phyloP scores from a whole-genome alignment of 1,284 basidiomycete genomes.

The Pterulicium gracile region DNA sequence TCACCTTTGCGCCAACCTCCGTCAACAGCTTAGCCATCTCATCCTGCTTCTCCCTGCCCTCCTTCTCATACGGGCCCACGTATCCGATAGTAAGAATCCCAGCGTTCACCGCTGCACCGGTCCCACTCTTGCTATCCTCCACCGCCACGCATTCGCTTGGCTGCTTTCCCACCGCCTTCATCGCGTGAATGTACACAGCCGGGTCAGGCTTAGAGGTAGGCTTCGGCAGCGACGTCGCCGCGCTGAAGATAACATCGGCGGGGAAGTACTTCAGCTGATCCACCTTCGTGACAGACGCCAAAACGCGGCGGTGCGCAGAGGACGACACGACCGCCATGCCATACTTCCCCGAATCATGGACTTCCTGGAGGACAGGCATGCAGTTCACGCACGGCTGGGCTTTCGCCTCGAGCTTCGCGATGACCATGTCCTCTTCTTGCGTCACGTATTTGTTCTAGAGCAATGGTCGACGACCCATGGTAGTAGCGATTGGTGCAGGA shows the following conservation, averaged over 20 bases:
- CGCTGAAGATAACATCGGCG: constrained; percentile 14
- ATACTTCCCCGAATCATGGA: constrained; percentile 11
- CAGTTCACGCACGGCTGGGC: constrained; percentile 14
- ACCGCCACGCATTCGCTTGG: constrained; percentile 15
- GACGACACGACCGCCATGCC: constrained; percentile 17
- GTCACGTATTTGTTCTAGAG: constrained; percentile 13
- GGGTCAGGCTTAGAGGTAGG: constrained; percentile 19
- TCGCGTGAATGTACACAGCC: constrained; percentile 17
- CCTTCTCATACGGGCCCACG: constrained; percentile 15
- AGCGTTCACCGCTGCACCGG: constrained; percentile 14
- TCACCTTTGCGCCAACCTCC: constrained; percentile 13
- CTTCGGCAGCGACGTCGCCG: constrained; percentile 15
- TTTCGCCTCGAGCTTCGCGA: constrained; percentile 14
- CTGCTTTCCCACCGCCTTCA: constrained; percentile 13
- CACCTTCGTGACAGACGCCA: constrained; percentile 17
- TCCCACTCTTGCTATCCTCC: constrained; percentile 18
- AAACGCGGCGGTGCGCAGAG: constrained; percentile 15
- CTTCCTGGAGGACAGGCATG: constrained; percentile 11
- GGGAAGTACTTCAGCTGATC: constrained; percentile 15
- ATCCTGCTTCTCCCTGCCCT: constrained; percentile 12
- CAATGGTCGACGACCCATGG: no score
- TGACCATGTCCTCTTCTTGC: constrained; percentile 16
- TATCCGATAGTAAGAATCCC: constrained; percentile 15
- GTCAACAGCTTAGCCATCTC: constrained; percentile 12
- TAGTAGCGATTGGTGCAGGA: no score